These are phyloP conservation scores for Phoma sp. DNA, from an alignment of 2,329 filamentous ascomycete species.

Conservation along the genomic window DNA sequence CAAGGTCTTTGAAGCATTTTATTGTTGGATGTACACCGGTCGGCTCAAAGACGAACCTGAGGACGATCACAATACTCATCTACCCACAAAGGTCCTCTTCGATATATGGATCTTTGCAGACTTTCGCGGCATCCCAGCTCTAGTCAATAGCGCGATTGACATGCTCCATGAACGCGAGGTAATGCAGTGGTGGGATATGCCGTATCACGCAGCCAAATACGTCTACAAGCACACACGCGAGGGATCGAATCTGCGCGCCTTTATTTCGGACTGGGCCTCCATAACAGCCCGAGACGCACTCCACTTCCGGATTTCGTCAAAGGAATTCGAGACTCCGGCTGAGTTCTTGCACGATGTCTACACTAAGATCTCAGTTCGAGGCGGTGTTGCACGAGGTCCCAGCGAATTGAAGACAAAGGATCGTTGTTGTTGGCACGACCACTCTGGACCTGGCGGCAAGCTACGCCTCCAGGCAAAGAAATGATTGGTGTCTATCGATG, in stretches of 20 bases:
- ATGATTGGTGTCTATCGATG: no score
- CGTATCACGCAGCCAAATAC: background rate
- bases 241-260: background rate
- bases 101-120: background rate
- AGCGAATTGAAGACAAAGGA: background rate
- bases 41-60: no score
- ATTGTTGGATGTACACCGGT: no score
- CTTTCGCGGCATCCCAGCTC: background rate
- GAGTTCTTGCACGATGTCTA: no score
- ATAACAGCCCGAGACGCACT: no score
- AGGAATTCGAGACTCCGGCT: no score
- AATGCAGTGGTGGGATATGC: background rate
- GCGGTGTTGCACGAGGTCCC: background rate
- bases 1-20: no score
- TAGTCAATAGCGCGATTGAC: background rate
- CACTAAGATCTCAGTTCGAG: no score
- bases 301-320: no score
- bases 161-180: background rate
- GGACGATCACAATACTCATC: no score
- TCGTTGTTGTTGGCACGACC: constrained; percentile 1
- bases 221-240: background rate
- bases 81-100: no score
- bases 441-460: background rate
- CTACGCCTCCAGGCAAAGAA: background rate
- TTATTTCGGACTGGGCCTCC: no score